A percentile compares a stretch with the other conserved stretches of the same genome.
Evolutionary conservation across 1,139 yeast genomes (phyloP).

Genomic region (Pichia sp.): DNA sequence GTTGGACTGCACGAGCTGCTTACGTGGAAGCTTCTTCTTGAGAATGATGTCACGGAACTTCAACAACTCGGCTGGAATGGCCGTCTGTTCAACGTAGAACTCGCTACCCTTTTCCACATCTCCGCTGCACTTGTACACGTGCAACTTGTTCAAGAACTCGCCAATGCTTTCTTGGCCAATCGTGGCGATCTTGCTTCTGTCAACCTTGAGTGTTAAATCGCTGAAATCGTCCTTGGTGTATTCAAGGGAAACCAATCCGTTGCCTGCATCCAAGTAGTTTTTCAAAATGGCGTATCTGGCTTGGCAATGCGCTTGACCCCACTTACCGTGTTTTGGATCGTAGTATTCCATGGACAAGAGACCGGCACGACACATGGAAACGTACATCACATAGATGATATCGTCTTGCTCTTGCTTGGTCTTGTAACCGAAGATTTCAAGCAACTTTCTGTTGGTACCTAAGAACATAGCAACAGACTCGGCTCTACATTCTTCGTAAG

Average conservation of each 20-base stretch:
- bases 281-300: slow-evolving; percentile 85
- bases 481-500: slow-evolving; percentile 92
- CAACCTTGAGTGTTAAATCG: slow-evolving; percentile 60
- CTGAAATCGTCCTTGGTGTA: slow-evolving; percentile 46
- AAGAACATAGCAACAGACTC: slow-evolving; percentile 85
- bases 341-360: slow-evolving; percentile 77
- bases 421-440: slow-evolving; percentile 70
- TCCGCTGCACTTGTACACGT: slow-evolving; percentile 75
- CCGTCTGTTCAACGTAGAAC: slow-evolving; percentile 64
- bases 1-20: slow-evolving; percentile 82
- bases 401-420: slow-evolving; percentile 58
- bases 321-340: slow-evolving; percentile 76
- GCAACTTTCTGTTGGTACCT: slow-evolving; percentile 63
- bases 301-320: slow-evolving; percentile 98
- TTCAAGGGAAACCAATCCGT: slow-evolving; percentile 53
- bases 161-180: slow-evolving; percentile 75
- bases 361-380: slow-evolving; percentile 89
- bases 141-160: slow-evolving; percentile 68
- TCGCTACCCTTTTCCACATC: slow-evolving; percentile 62
- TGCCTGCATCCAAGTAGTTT: slow-evolving; percentile 66
- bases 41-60: slow-evolving; percentile 67
- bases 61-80: slow-evolving; percentile 62
- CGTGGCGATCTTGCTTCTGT: slow-evolving; percentile 58
- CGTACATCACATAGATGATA: slow-evolving; percentile 62
- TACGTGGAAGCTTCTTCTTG: slow-evolving; percentile 74